Conservation (phyloP, 805 yeast genomes). For the Wickerhamomyces sydowiorum region DNA sequence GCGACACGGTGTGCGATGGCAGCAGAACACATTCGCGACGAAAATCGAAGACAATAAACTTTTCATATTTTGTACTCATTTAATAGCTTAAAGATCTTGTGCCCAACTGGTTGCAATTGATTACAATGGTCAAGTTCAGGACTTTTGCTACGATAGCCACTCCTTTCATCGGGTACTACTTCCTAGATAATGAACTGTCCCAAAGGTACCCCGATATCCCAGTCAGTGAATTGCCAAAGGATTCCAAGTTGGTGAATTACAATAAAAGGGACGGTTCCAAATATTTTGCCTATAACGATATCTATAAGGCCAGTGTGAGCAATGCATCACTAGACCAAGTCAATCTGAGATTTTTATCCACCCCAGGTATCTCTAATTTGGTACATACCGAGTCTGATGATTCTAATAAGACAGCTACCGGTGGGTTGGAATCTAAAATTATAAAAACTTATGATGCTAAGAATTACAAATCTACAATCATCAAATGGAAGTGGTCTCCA, state of each 20-base stretch:
- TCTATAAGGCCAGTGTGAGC: conserved; percentile 5
- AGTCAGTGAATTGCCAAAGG: conserved; percentile 12
- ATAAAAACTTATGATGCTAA: background rate
- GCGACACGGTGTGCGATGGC: background rate
- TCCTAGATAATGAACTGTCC: conserved; percentile 11
- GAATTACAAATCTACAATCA: conserved; percentile 1
- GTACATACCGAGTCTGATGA: background rate
- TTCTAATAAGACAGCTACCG: background rate
- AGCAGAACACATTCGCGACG: background rate
- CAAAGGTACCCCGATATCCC: conserved; percentile 15
- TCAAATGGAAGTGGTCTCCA: conserved; percentile 7
- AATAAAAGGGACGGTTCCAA: conserved; percentile 1
- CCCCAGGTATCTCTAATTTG: background rate
- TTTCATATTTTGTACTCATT: too few species aligned
- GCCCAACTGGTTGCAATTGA: too few species aligned
- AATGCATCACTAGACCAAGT: background rate
- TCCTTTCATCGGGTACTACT: conserved; percentile 10
- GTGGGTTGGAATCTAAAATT: background rate
- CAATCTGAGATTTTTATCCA: background rate
- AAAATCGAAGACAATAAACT: too few species aligned
- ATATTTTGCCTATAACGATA: conserved; percentile 16
- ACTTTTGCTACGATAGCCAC: conserved; percentile 4
- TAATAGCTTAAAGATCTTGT: too few species aligned
- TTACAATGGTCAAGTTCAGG: background rate
- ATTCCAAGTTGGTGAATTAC: conserved; percentile 6